Evolutionary conservation across 306 rosid species (phyloP).

Genomic region (Potentilla sterilis): DNA sequence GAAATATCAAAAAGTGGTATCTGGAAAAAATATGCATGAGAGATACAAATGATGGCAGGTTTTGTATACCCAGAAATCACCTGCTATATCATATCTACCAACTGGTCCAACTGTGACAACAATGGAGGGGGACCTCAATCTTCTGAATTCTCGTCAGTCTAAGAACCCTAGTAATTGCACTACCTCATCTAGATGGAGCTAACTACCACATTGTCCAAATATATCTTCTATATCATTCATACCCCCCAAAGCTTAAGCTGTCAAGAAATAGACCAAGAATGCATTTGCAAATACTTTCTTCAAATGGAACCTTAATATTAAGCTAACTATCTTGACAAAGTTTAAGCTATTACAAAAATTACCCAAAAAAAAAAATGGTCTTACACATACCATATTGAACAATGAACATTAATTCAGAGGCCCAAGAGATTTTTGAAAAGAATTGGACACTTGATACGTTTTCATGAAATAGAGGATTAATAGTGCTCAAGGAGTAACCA

Average conservation of each 20-base stretch:
- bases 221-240: neutral
- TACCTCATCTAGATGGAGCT: neutral
- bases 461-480: neutral
- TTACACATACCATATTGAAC: neutral
- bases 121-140: slow-evolving; percentile 14
- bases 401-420: neutral
- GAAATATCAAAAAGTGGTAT: neutral
- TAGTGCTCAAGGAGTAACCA: neutral
- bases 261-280: neutral
- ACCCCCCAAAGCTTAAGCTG: neutral
- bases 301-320: neutral
- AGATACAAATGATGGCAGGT: neutral
- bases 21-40: neutral
- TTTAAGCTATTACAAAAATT: neutral
- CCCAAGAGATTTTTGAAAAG: neutral
- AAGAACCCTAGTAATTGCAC: neutral
- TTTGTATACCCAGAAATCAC: neutral
- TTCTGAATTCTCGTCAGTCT: neutral
- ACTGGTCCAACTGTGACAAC: neutral
- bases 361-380: no score
- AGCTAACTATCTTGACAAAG: neutral
- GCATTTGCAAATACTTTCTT: neutral
- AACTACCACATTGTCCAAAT: neutral
- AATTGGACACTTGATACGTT: neutral
- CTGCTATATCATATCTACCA: neutral